These are phyloP conservation scores for Gynochthodes officinalis DNA, from an alignment of 257 asterid genomes.

Conservation along the genomic window DNA sequence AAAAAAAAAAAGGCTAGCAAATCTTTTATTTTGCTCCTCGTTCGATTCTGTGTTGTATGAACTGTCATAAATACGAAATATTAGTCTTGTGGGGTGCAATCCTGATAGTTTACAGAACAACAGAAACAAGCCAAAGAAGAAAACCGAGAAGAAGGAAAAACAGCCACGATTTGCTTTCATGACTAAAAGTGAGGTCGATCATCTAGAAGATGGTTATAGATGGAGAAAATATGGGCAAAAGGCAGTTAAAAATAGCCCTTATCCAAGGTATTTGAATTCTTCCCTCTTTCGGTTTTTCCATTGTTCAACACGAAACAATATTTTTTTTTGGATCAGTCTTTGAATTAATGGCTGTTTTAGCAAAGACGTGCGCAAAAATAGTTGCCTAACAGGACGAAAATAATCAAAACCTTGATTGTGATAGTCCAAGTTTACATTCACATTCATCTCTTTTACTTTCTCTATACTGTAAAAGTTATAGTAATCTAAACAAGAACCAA, in stretches of 20 bases:
- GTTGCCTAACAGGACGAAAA: constrained; percentile 12
- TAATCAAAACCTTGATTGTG: background rate
- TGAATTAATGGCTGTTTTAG: background rate
- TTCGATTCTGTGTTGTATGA: background rate
- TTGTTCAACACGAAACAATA: background rate
- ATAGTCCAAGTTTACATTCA: constrained; percentile 9
- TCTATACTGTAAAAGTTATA: background rate
- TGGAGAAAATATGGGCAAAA: constrained; percentile 93
- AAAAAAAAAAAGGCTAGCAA: too few relatives aligned
- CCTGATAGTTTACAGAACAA: background rate
- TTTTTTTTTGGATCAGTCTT: background rate
- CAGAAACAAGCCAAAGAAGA: constrained; percentile 62
- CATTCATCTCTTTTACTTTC: constrained; percentile 9
- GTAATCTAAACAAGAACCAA: background rate
- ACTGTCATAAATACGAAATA: background rate
- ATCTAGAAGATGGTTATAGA: constrained; percentile 81
- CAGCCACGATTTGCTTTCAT: constrained; percentile 74
- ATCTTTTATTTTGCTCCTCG: background rate
- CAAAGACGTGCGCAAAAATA: background rate
- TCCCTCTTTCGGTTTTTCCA: background rate
- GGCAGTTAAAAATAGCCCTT: constrained; percentile 85
- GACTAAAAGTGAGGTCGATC: constrained; percentile 91
- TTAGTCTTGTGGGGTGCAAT: background rate
- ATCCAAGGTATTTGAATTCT: constrained; percentile 54
- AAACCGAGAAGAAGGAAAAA: constrained; percentile 64